A percentile compares a stretch with the other conserved stretches of the same genome.
Conservation (phyloP, 129 eudicot species). For the Tagetes patula region DNA sequence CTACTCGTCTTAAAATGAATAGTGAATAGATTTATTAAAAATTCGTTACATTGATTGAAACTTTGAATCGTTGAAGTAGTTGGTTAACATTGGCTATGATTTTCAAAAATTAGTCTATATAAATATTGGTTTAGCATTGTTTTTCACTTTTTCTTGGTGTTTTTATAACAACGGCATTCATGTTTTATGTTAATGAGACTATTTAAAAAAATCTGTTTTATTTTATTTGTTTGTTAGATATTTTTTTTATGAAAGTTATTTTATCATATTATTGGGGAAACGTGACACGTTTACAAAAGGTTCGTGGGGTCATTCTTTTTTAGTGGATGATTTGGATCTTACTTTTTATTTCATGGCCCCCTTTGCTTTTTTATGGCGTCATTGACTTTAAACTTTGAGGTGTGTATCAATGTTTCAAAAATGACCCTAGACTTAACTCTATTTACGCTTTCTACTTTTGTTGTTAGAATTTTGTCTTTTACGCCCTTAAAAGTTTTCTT, state of each 20-base stretch:
- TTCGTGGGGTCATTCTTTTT: constrained; percentile 15
- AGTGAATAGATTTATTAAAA: too few species aligned
- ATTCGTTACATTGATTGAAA: neutral
- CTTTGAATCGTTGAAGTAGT: neutral
- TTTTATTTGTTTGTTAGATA: neutral
- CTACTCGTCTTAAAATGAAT: too few species aligned
- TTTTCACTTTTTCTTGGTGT: neutral
- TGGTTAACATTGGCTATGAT: neutral
- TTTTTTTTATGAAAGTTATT: neutral
- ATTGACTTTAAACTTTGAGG: constrained; percentile 32
- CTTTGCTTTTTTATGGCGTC: constrained; percentile 34
- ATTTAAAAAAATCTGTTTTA: neutral
- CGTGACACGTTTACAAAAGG: constrained; percentile 35
- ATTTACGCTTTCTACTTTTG: neutral
- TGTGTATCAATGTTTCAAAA: constrained; percentile 12
- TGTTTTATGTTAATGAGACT: too few species aligned
- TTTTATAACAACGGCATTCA: too few species aligned
- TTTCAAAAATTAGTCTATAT: too few species aligned
- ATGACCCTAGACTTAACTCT: neutral
- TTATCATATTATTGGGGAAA: constrained; percentile 19
- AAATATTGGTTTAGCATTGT: neutral
- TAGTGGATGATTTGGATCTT: constrained; percentile 28
- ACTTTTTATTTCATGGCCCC: constrained; percentile 26
- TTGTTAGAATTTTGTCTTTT: neutral
- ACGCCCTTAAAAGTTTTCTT: neutral